Evolutionary conservation across 2,329 filamentous ascomycete species (phyloP).

Genomic region (Nemania sp.): DNA sequence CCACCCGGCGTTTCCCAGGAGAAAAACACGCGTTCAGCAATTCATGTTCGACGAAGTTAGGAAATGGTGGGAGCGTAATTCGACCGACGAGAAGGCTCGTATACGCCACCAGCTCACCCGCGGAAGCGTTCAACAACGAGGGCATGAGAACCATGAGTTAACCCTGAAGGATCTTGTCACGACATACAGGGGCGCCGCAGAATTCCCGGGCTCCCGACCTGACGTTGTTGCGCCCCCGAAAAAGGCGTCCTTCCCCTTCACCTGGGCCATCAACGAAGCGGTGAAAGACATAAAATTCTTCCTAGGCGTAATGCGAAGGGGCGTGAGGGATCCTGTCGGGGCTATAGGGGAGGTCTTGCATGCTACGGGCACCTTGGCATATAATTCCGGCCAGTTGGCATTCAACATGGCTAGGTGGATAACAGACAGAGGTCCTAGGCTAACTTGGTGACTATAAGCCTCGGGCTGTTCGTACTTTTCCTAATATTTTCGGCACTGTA

Average conservation of each 20-base stretch:
- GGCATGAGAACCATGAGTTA: constrained; percentile 37
- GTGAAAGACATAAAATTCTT: constrained; percentile 23
- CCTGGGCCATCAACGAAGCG: constrained; percentile 30
- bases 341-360: constrained; percentile 20
- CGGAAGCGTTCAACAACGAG: constrained; percentile 34
- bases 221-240: constrained; percentile 34
- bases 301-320: constrained; percentile 19
- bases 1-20: constrained; percentile 60
- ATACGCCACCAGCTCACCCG: constrained; percentile 35
- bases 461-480: neutral
- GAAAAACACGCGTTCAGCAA: constrained; percentile 60
- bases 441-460: neutral
- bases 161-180: constrained; percentile 34
- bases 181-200: constrained; percentile 31
- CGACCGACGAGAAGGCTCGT: constrained; percentile 26
- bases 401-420: constrained; percentile 23
- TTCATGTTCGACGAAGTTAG: constrained; percentile 69
- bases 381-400: constrained; percentile 15
- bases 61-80: constrained; percentile 52
- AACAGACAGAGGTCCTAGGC: constrained; percentile 6
- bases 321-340: constrained; percentile 21
- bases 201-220: constrained; percentile 36
- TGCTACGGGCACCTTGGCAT: constrained; percentile 17
- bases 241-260: constrained; percentile 32
- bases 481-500: neutral